Percentiles rank a stretch among this genome's conserved stretches.
Evolutionary conservation across 2,329 filamentous ascomycete species (phyloP).

Genomic region (Cladosporium halotolerans): DNA sequence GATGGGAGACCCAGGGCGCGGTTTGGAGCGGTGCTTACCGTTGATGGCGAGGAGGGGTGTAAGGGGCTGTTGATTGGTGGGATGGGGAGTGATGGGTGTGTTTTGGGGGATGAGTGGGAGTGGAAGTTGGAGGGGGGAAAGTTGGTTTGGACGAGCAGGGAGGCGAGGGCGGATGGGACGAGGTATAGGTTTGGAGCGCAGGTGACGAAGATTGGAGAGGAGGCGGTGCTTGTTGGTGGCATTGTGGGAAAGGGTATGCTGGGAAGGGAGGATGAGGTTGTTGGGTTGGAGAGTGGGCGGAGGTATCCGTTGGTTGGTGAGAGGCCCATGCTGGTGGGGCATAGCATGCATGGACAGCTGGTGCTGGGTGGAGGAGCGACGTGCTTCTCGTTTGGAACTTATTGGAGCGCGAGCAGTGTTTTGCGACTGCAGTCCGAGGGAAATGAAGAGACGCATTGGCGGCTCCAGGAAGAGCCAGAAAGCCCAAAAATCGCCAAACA

Average conservation of each 20-base stretch:
- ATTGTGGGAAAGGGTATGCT: constrained; percentile 42
- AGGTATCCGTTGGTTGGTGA: not conserved
- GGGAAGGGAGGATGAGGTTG: constrained; percentile 47
- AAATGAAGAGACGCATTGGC: not conserved
- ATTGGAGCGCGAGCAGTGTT: constrained; percentile 58
- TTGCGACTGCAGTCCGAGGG: not conserved
- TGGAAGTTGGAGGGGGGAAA: not conserved
- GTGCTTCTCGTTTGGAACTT: constrained; percentile 86
- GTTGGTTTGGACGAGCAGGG: too few species aligned
- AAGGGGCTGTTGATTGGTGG: not conserved
- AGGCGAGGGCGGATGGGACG: too few species aligned
- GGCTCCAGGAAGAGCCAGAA: not conserved
- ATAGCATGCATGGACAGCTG: constrained; percentile 49
- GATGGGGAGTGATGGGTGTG: not conserved
- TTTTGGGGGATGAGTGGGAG: not conserved
- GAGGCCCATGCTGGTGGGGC: constrained; percentile 64
- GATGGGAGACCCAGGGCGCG: not conserved
- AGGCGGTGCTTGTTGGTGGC: constrained; percentile 49
- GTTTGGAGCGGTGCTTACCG: too few species aligned
- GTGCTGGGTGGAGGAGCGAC: constrained; percentile 76
- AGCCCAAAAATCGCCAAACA: constrained; percentile 6
- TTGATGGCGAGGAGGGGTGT: too few species aligned
- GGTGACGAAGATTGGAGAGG: constrained; percentile 39
- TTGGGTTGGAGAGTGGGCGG: constrained; percentile 19
- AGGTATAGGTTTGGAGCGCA: constrained; percentile 45